Conservation (phyloP, 768 basidiomycete genomes). For the Symmetrospora coprosmae region DNA sequence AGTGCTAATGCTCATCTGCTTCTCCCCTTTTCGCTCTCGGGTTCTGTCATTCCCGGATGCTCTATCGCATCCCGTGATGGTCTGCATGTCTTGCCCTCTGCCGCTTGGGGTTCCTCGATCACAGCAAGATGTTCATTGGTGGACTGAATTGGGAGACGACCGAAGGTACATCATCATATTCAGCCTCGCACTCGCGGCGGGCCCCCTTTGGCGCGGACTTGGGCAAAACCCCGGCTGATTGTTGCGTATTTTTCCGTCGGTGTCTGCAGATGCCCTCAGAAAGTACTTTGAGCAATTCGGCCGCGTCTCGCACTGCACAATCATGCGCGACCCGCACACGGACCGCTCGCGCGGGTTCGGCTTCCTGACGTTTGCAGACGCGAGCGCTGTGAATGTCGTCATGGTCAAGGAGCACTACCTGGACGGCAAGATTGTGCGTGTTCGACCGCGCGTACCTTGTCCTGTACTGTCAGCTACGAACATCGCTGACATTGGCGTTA, state of each 20-base stretch:
- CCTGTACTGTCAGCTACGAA: not conserved
- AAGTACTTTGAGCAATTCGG: conserved; percentile 93
- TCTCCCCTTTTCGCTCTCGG: too few species aligned
- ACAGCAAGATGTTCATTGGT: conserved; percentile 99
- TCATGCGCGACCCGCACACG: conserved; percentile 82
- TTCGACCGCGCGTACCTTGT: too few species aligned
- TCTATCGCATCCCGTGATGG: too few species aligned
- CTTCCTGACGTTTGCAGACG: conserved; percentile 88
- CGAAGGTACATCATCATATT: conserved; percentile 57
- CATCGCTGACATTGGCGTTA: not conserved
- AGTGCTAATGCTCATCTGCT: too few species aligned
- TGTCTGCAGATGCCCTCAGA: conserved; percentile 40
- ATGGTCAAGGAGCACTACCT: conserved; percentile 89
- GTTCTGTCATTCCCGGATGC: too few species aligned
- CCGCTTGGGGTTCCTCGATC: too few species aligned
- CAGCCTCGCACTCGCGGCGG: too few species aligned
- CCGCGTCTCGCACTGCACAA: conserved; percentile 90
- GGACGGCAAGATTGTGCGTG: conserved; percentile 92
- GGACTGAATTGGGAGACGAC: conserved; percentile 99
- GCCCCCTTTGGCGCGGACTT: too few species aligned
- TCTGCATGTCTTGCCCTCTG: too few species aligned
- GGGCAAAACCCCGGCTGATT: conserved; percentile 18
- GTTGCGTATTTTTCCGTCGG: conserved; percentile 36
- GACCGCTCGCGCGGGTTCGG: conserved; percentile 95
- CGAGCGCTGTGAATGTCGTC: conserved; percentile 82